Evolutionary conservation across 768 basidiomycete genomes (phyloP).

Genomic region (Pleurotus djamor): DNA sequence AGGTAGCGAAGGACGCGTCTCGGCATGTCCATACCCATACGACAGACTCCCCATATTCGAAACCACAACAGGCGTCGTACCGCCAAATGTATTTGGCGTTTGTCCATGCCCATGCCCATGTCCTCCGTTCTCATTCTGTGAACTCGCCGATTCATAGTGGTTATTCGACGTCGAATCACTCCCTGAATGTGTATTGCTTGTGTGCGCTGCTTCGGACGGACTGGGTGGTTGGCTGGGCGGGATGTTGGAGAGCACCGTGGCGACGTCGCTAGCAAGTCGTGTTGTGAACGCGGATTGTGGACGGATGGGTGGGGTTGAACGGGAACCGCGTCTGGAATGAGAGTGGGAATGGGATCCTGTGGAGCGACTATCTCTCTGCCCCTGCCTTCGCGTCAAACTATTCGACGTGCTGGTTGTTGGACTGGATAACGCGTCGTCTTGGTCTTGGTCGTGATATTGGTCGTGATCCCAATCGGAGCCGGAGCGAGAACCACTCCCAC

Average conservation of each 20-base stretch:
- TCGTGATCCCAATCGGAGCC: background rate
- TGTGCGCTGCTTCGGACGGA: background rate
- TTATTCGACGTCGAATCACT: background rate
- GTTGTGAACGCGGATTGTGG: slow-evolving; percentile 5
- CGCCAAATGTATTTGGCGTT: slow-evolving; percentile 4
- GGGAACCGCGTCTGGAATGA: background rate
- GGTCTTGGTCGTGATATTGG: no score
- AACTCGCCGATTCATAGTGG: background rate
- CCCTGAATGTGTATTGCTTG: background rate
- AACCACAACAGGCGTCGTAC: background rate
- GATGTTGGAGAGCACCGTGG: background rate
- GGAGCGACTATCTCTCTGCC: slow-evolving; percentile 3
- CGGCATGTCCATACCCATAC: background rate
- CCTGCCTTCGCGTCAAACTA: background rate
- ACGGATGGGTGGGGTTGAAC: background rate
- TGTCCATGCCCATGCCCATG: background rate
- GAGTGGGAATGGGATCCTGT: background rate
- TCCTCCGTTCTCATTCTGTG: background rate
- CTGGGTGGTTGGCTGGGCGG: background rate
- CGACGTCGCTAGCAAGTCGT: background rate
- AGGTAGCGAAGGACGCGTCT: background rate
- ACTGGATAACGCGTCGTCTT: background rate
- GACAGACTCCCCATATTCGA: background rate
- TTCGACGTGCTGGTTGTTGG: slow-evolving; percentile 2
- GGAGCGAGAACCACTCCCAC: background rate